phyloP scores from a whole-genome alignment of 768 basidiomycete species.

The Kwoniella shandongensis region DNA sequence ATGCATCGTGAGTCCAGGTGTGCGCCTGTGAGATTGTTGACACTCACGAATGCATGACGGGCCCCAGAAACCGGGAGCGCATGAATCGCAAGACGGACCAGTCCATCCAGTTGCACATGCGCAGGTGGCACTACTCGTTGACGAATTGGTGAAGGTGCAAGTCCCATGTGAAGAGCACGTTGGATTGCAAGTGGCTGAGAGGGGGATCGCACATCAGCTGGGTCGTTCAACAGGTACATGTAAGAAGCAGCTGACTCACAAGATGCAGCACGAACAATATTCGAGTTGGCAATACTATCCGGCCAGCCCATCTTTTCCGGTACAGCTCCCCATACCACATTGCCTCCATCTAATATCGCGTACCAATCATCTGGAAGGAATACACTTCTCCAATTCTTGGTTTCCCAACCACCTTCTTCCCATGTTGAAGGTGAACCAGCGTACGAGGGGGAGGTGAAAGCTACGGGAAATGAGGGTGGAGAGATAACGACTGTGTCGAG shows the following conservation, averaged over 20 bases:
- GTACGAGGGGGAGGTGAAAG: slow-evolving; percentile 20
- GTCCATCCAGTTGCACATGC: slow-evolving; percentile 43
- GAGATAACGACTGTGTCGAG: slow-evolving; percentile 16
- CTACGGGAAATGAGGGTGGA: slow-evolving; percentile 22
- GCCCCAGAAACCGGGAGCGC: slow-evolving; percentile 38
- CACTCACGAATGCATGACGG: slow-evolving; percentile 31
- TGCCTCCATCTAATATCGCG: slow-evolving; percentile 28
- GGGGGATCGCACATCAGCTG: neutral
- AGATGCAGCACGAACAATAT: slow-evolving; percentile 25
- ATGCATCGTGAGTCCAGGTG: slow-evolving; percentile 7
- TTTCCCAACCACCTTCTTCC: slow-evolving; percentile 8
- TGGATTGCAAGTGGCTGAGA: slow-evolving; percentile 35
- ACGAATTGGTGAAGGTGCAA: slow-evolving; percentile 23
- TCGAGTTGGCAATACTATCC: neutral
- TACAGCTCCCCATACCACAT: slow-evolving; percentile 38
- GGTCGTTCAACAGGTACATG: too few species aligned
- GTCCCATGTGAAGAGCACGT: slow-evolving; percentile 40
- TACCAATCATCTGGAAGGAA: slow-evolving; percentile 38
- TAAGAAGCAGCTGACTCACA: slow-evolving; percentile 25
- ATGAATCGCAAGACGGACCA: slow-evolving; percentile 41
- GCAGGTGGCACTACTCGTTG: slow-evolving; percentile 28
- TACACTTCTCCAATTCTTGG: slow-evolving; percentile 29
- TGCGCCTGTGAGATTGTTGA: neutral
- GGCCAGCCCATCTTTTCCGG: slow-evolving; percentile 30
- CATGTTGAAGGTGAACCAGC: slow-evolving; percentile 5